These are phyloP conservation scores for Magnolia sinica DNA, from an alignment of 164 flowering plant genomes.

Conservation along the genomic window DNA sequence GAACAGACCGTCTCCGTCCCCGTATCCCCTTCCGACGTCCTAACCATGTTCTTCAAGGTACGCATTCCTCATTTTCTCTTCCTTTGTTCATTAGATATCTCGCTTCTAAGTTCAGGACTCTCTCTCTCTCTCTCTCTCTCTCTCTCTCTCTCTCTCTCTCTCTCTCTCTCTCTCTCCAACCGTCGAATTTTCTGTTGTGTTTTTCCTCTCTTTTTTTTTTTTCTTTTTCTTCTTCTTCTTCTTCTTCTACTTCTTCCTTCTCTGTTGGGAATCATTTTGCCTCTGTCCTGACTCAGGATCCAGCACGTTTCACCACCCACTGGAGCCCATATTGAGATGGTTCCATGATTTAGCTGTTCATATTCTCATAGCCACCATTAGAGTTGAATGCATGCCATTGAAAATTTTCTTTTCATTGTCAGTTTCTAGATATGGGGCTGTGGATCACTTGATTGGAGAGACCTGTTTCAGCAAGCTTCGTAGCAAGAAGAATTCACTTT, in stretches of 20 bases:
- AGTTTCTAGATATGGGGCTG: too few relatives aligned
- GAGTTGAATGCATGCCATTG: too few relatives aligned
- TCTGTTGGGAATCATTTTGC: neutral
- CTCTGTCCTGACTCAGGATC: neutral
- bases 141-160: neutral
- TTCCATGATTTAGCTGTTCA: too few relatives aligned
- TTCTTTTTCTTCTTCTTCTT: neutral
- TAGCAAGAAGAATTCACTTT: too few relatives aligned
- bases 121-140: neutral
- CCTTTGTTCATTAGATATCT: neutral
- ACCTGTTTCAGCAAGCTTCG: too few relatives aligned
- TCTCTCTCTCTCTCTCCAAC: neutral
- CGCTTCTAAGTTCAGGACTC: neutral
- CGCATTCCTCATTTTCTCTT: neutral
- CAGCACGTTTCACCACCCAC: neutral
- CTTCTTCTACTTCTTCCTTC: neutral
- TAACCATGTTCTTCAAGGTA: slow-evolving; percentile 86
- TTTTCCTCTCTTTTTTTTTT: neutral
- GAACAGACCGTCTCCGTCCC: slow-evolving; percentile 68
- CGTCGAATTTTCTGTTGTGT: neutral
- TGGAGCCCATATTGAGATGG: neutral
- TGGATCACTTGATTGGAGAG: too few relatives aligned
- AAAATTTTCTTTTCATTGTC: too few relatives aligned
- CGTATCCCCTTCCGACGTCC: slow-evolving; percentile 82
- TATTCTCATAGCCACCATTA: too few relatives aligned